phyloP scores from a whole-genome alignment of 768 basidiomycete genomes.

The Candolleomyces efflorescens region DNA sequence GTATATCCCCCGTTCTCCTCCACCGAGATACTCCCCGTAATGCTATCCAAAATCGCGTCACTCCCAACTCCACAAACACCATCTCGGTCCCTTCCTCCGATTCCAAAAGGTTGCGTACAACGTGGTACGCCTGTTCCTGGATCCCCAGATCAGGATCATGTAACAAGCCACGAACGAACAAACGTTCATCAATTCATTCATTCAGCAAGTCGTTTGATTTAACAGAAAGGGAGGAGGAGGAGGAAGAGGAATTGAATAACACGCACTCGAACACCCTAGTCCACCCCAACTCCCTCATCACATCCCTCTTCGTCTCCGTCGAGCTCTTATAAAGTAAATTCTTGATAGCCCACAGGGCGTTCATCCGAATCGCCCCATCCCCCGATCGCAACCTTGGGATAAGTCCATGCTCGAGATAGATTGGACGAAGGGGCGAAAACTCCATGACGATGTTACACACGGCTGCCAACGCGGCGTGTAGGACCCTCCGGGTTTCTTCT shows the following conservation, averaged over 20 bases:
- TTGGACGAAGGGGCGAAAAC: slow-evolving; percentile 71
- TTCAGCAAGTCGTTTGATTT: no score
- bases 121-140: slow-evolving; percentile 68
- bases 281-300: slow-evolving; percentile 75
- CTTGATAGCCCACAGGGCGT: slow-evolving; percentile 81
- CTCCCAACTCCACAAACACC: slow-evolving; percentile 38
- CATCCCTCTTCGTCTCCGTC: slow-evolving; percentile 53
- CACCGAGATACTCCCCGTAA: slow-evolving; percentile 29
- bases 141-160: slow-evolving; percentile 48
- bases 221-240: no score
- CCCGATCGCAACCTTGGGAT: slow-evolving; percentile 46
- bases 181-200: slow-evolving; percentile 4
- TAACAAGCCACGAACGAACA: slow-evolving; percentile 40
- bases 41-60: slow-evolving; percentile 37
- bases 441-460: slow-evolving; percentile 86
- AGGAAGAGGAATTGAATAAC: background rate
- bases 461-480: slow-evolving; percentile 64
- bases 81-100: slow-evolving; percentile 58
- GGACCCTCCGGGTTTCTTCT: slow-evolving; percentile 69
- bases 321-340: slow-evolving; percentile 68
- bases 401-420: slow-evolving; percentile 65
- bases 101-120: slow-evolving; percentile 65
- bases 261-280: slow-evolving; percentile 50
- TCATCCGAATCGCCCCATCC: slow-evolving; percentile 58
- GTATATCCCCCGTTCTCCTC: no score